A percentile compares a stretch with the other conserved stretches of the same genome.
Conservation (phyloP, 139 green algal species). For the Chloropicon primus region DNA sequence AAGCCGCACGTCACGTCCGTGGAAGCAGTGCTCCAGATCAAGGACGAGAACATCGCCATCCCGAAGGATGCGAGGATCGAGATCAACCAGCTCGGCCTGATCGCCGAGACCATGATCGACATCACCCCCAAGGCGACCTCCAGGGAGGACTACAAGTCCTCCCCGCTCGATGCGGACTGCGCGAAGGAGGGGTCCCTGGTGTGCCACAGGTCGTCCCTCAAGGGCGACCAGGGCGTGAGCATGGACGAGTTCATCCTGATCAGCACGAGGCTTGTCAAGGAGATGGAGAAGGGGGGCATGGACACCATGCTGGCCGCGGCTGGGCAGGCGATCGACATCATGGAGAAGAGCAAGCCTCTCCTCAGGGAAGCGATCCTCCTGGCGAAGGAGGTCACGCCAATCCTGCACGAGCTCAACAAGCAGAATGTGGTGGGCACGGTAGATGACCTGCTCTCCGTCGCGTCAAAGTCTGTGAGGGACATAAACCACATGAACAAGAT, state of each 20-base stretch:
- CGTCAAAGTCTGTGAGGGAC: slow-evolving; percentile 58
- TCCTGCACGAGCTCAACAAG: slow-evolving; percentile 23
- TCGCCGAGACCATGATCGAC: slow-evolving; percentile 89
- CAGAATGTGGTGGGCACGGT: slow-evolving; percentile 21
- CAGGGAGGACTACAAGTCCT: slow-evolving; percentile 48
- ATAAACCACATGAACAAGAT: slow-evolving; percentile 69
- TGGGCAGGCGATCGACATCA: slow-evolving; percentile 42
- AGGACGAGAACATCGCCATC: slow-evolving; percentile 77
- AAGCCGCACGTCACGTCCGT: slow-evolving; percentile 75
- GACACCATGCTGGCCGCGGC: slow-evolving; percentile 69
- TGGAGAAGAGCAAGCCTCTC: slow-evolving; percentile 56
- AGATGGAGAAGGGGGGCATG: slow-evolving; percentile 72
- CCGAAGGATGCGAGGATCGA: slow-evolving; percentile 83
- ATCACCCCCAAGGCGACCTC: slow-evolving; percentile 75
- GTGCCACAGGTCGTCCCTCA: slow-evolving; percentile 70
- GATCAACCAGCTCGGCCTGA: slow-evolving; percentile 93
- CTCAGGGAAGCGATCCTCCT: slow-evolving; percentile 29
- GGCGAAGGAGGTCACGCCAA: slow-evolving; percentile 21
- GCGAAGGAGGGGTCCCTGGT: slow-evolving; percentile 77
- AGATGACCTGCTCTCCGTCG: slow-evolving; percentile 16
- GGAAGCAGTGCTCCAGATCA: slow-evolving; percentile 75
- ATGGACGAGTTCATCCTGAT: slow-evolving; percentile 96
- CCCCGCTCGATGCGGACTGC: slow-evolving; percentile 63
- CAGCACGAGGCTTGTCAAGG: slow-evolving; percentile 70
- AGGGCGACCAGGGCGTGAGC: slow-evolving; percentile 69